A percentile compares a stretch with the other conserved stretches of the same genome.
Evolutionary conservation across 257 asterid genomes (phyloP).

Genomic region (Primulina huaijiensis): DNA sequence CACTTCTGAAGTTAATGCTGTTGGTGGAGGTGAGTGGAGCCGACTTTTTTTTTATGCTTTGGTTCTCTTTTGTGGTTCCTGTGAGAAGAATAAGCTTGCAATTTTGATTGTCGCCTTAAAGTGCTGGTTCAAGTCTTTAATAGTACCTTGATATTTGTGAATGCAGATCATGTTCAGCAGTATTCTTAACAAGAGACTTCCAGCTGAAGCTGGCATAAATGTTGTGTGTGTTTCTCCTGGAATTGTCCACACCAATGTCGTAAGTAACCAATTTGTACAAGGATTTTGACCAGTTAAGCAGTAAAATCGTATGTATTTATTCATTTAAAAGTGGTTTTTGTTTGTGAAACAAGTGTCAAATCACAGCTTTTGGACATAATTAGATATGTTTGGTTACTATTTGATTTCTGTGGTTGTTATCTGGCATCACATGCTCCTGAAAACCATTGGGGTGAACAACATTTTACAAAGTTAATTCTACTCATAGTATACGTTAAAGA

Average conservation of each 20-base stretch:
- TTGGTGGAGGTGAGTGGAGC: slow-evolving; percentile 10
- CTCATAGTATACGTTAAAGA: slow-evolving; percentile 10
- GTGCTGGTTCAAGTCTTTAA: not conserved
- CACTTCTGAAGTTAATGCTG: slow-evolving; percentile 17
- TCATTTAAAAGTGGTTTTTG: not conserved
- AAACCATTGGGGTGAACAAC: not conserved
- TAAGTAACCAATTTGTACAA: slow-evolving; percentile 40
- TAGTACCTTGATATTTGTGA: slow-evolving; percentile 26
- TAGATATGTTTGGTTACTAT: not conserved
- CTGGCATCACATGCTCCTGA: not conserved
- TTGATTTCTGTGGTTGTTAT: not conserved
- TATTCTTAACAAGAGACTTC: slow-evolving; percentile 79
- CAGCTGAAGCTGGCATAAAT: slow-evolving; percentile 87
- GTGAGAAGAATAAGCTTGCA: not conserved
- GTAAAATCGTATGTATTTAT: not conserved
- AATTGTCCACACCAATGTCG: slow-evolving; percentile 92
- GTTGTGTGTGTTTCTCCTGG: slow-evolving; percentile 88
- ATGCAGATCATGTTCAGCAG: slow-evolving; percentile 94
- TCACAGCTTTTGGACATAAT: not conserved
- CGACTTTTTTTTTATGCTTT: not conserved
- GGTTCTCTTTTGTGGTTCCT: slow-evolving; percentile 1
- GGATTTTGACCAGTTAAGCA: slow-evolving; percentile 7
- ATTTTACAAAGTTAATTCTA: not conserved
- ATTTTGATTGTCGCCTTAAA: slow-evolving; percentile 1
- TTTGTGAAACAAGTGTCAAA: not conserved